Conservation (phyloP, 805 yeast genomes). For the Candida insectalens region DNA sequence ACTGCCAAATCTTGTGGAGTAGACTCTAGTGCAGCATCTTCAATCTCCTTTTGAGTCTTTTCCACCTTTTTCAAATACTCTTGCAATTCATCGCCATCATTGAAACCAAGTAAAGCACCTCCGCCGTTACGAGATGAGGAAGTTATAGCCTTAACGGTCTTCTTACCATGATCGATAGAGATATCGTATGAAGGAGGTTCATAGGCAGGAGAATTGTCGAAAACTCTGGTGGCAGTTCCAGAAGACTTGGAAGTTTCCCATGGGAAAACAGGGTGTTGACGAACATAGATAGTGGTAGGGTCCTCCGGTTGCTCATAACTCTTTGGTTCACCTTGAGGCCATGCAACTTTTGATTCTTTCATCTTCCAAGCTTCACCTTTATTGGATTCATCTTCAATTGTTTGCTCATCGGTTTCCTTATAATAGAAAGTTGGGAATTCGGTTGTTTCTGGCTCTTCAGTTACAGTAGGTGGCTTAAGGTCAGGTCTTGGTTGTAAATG, state of each 20-base stretch:
- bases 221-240: conserved; percentile 11
- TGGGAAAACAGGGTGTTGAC: conserved; percentile 25
- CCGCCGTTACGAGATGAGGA: not conserved
- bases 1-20: conserved; percentile 1
- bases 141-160: conserved; percentile 2
- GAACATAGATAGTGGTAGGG: conserved; percentile 14
- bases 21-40: too few species aligned
- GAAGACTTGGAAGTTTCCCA: conserved; percentile 18
- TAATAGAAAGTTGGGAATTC: conserved; percentile 18
- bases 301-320: conserved; percentile 1
- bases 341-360: conserved; percentile 13
- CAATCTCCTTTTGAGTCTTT: conserved; percentile 7
- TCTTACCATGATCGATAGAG: conserved; percentile 5
- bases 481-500: conserved; percentile 11
- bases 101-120: conserved; percentile 10
- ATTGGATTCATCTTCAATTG: conserved; percentile 7
- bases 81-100: conserved; percentile 13
- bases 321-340: not conserved
- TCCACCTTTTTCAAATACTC: conserved; percentile 10
- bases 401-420: conserved; percentile 9
- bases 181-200: conserved; percentile 10
- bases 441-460: not conserved
- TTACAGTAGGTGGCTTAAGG: conserved; percentile 1
- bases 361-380: conserved; percentile 26
- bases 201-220: conserved; percentile 7